phyloP scores from a whole-genome alignment of 2,329 filamentous ascomycete genomes.

The Aureobasidium uvarum region DNA sequence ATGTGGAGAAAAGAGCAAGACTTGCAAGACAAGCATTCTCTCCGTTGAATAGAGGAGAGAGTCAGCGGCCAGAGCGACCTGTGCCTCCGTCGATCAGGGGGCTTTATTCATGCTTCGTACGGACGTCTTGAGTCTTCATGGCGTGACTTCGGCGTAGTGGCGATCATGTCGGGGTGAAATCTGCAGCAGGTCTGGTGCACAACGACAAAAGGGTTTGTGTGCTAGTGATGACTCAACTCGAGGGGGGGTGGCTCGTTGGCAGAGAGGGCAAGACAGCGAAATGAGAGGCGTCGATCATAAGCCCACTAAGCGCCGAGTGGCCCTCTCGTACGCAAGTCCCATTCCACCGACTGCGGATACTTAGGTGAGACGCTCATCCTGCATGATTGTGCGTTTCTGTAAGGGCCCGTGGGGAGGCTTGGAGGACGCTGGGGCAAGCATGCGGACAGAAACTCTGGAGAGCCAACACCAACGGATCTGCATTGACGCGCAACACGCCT shows the following conservation, averaged over 20 bases:
- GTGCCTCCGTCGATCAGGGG: conserved; percentile 17
- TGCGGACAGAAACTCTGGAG: conserved; percentile 22
- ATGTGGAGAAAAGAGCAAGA: neutral
- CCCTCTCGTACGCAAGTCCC: conserved; percentile 16
- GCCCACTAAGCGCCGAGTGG: conserved; percentile 13
- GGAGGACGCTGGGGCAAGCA: conserved; percentile 13
- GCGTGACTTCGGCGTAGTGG: conserved; percentile 23
- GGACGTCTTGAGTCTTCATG: neutral
- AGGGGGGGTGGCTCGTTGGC: conserved; percentile 7
- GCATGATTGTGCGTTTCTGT: conserved; percentile 7
- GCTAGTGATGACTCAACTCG: conserved; percentile 6
- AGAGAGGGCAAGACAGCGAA: neutral
- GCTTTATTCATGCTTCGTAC: neutral
- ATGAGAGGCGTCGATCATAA: conserved; percentile 21
- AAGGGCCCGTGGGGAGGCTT: conserved; percentile 18
- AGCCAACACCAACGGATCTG: conserved; percentile 9
- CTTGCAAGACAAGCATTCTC: conserved; percentile 17
- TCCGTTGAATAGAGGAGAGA: conserved; percentile 18
- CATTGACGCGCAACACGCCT: conserved; percentile 4
- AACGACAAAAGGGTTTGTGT: conserved; percentile 14
- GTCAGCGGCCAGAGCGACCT: conserved; percentile 16
- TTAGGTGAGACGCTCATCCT: conserved; percentile 6
- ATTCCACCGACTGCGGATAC: neutral
- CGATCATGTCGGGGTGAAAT: conserved; percentile 23
- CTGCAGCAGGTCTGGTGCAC: conserved; percentile 15